Evolutionary conservation across 2,329 filamentous ascomycete species (phyloP).

Genomic region (Colletotrichum paranaense): DNA sequence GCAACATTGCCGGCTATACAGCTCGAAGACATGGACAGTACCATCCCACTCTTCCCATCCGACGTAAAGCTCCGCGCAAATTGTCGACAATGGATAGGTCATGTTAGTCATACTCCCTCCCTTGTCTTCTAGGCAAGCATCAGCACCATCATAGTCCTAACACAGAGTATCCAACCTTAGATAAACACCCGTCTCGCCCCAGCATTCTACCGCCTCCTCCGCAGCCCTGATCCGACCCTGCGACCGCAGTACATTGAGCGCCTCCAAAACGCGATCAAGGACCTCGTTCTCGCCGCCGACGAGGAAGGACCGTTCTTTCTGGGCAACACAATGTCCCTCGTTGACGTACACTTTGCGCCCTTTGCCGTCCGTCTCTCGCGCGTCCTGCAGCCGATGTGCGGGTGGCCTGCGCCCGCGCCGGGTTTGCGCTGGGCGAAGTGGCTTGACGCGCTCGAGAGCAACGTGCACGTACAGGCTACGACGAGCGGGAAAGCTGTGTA

Average conservation of each 20-base stretch:
- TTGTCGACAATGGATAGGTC: constrained; percentile 83
- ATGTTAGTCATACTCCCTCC: constrained; percentile 63
- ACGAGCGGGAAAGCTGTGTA: constrained; percentile 70
- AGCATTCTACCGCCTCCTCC: constrained; percentile 78
- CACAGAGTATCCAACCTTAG: constrained; percentile 47
- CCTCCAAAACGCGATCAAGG: constrained; percentile 72
- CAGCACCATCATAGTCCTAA: background rate
- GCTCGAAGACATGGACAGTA: constrained; percentile 78
- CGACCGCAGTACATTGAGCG: constrained; percentile 69
- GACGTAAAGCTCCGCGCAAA: constrained; percentile 76
- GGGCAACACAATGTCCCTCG: constrained; percentile 63
- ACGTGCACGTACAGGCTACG: constrained; percentile 73
- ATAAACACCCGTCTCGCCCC: constrained; percentile 83
- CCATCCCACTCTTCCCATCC: constrained; percentile 71
- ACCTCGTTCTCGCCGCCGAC: constrained; percentile 60
- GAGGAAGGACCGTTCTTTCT: constrained; percentile 76
- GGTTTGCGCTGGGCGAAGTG: constrained; percentile 74
- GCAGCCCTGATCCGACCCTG: constrained; percentile 69
- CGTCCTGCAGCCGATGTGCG: constrained; percentile 72
- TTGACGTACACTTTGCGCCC: constrained; percentile 81
- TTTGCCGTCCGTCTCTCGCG: constrained; percentile 78
- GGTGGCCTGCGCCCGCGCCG: constrained; percentile 73
- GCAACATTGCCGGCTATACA: constrained; percentile 41
- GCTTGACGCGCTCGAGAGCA: constrained; percentile 75
- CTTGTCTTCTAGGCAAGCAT: background rate